A percentile compares a stretch with the other conserved stretches of the same genome.
These are phyloP conservation scores for Hemileccinum rubropunctum DNA, from an alignment of 768 basidiomycete species.

Conservation along the genomic window DNA sequence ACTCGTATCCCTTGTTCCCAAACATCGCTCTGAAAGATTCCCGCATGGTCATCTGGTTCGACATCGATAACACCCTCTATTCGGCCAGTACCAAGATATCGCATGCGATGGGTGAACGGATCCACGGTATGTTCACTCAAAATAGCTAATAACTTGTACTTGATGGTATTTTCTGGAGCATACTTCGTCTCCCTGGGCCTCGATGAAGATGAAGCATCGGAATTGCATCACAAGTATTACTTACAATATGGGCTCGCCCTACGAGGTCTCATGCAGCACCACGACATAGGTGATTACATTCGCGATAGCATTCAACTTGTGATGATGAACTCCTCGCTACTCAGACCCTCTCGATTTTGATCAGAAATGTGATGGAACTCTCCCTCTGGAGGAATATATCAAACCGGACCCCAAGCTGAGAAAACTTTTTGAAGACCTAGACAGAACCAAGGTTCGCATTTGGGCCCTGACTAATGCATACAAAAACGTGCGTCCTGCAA, in stretches of 20 bases:
- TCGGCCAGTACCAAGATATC: constrained; percentile 72
- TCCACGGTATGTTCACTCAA: constrained; percentile 53
- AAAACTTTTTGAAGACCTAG: constrained; percentile 74
- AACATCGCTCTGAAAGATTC: constrained; percentile 39
- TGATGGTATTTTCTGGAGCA: constrained; percentile 36
- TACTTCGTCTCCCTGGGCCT: constrained; percentile 75
- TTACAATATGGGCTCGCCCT: constrained; percentile 80
- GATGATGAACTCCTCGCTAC: background rate
- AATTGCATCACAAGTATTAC: constrained; percentile 71
- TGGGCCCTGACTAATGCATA: constrained; percentile 91
- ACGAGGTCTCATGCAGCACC: constrained; percentile 72
- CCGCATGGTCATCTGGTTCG: constrained; percentile 69
- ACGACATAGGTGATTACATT: constrained; percentile 57
- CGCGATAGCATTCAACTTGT: background rate
- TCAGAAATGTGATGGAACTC: constrained; percentile 74
- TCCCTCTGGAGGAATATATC: constrained; percentile 81
- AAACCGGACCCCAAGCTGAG: constrained; percentile 58
- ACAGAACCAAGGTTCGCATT: constrained; percentile 70
- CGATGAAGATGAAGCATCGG: constrained; percentile 63
- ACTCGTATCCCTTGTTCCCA: constrained; percentile 1
- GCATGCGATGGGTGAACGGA: constrained; percentile 74
- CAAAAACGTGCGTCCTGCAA: constrained; percentile 48
- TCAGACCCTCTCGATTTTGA: constrained; percentile 84
- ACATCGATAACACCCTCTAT: constrained; percentile 89
- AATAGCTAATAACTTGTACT: background rate